Evolutionary conservation across 2,329 filamentous ascomycete genomes (phyloP).

Genomic region (Aspergillus sp.): DNA sequence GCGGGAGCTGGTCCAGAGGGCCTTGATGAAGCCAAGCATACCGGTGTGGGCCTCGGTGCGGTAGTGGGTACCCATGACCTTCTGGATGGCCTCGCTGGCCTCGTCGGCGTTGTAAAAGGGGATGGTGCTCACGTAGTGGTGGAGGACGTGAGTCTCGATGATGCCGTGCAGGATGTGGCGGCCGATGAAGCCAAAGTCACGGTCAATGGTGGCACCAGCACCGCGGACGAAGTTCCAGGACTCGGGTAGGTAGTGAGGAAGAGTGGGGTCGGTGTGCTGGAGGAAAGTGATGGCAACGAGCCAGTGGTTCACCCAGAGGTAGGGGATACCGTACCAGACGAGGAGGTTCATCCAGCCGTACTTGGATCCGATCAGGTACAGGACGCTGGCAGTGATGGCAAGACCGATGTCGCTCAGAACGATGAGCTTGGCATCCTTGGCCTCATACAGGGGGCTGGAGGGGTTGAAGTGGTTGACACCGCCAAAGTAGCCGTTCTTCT

Average conservation of each 20-base stretch:
- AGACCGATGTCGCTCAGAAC: constrained; percentile 84
- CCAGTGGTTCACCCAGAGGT: constrained; percentile 99
- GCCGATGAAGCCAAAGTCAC: constrained; percentile 95
- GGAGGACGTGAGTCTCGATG: constrained; percentile 95
- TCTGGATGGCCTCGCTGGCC: constrained; percentile 90
- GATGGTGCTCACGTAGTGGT: constrained; percentile 96
- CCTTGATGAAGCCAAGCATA: constrained; percentile 78
- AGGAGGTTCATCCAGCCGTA: constrained; percentile 86
- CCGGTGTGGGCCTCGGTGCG: constrained; percentile 79
- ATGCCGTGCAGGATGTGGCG: constrained; percentile 91
- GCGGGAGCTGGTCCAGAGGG: constrained; percentile 79
- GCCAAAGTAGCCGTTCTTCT: constrained; percentile 76
- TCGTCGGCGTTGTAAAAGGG: constrained; percentile 97
- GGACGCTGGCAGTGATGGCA: constrained; percentile 61
- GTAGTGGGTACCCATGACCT: constrained; percentile 95
- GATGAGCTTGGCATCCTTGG: constrained; percentile 86
- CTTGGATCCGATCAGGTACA: constrained; percentile 72
- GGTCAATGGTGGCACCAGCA: constrained; percentile 93
- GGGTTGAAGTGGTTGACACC: constrained; percentile 97
- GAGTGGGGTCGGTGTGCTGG: constrained; percentile 92
- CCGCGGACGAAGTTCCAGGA: constrained; percentile 94
- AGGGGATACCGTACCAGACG: constrained; percentile 94
- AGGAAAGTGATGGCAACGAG: constrained; percentile 98
- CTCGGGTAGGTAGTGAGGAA: constrained; percentile 86
- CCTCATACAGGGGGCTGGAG: constrained; percentile 85